Evolutionary conservation across 2,329 filamentous ascomycete species (phyloP), one percentile per base, ranked within the genome.

Genomic region (Aspergillus thermomutatus): DNA sequence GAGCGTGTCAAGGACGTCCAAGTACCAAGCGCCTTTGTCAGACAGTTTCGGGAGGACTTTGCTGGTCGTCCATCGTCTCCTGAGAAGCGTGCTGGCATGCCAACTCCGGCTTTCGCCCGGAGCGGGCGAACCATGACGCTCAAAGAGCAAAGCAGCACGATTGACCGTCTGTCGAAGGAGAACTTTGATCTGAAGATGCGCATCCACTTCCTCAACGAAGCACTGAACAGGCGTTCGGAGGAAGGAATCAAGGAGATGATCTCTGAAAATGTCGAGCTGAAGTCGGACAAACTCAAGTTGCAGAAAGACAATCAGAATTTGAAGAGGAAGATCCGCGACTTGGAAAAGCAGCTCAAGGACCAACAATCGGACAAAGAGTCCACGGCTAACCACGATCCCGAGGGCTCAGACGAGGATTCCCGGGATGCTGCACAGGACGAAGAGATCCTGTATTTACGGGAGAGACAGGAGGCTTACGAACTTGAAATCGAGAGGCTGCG

Each of bases 181-280:
- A 99, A 99, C 63, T 99, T 97, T 71, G 93, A 97, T 71, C 79
- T 97, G 54, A 97, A 97, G 75, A 87, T 97, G 75, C 95, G 96
- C 72, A 94, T 97, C 62, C 95, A 97, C 81, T 99, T 97, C 69
- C 83, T 99, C 50, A 95, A 93, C 67, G 91, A 97, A 72, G 89
- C 93, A 1, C 79, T 99, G 21, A 92, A 96, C 74, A 94, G 93
- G 70, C 84, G 95, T 45, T 97, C 92, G 1, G 93, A 97, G 72
- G 93, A 97, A 76, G 92, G 92, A 61, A 88, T 99, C 72, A 96
- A 96, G 76, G 93, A 97, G 72, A 95, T 97, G 88, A 96, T 97
- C 66, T 92, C 91, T 47, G 93, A 97, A 74, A 99, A 97, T 67
- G 93, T 97, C 4, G 92, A 97, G 71, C 83, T 97, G 50, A 94